Base-by-base conservation (phyloP, 139 green algal genomes). In the Chlorella sorokiniana region DNA sequence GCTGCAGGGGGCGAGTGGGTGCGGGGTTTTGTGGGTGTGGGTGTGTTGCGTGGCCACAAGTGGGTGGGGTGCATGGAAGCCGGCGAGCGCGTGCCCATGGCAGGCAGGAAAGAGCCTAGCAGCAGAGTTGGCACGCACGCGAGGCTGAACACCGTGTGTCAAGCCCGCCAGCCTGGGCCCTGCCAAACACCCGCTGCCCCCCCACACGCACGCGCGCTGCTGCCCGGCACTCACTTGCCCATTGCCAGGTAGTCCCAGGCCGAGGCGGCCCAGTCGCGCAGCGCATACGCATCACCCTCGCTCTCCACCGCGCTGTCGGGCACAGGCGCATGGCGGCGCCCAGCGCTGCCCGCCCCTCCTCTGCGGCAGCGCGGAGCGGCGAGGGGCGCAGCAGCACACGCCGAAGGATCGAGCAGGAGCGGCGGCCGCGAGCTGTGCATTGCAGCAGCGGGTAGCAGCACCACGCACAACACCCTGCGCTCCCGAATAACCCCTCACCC, bases 221-320 rank as follows among this genome's bases (percentile, higher is more conserved):
- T 25, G 52, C 22, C 8, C n/a, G n/a, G 16, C 38, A 9, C 65
- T 51, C 35, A 59, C 5, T 27, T 27, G 40, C 27, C 42, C 37
- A 42, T 82, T 1, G 81, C 88, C 81, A 92, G 56, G 68, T 90
- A 90, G 67, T 89, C 86, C 75, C 78, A 92, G 6, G 89, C 85
- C 3, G 52, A 62, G 10, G 42, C 23, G 1, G 71, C 75, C 85
- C 88, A 92, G 31, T 86, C 69, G 1, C 81, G 83, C 76, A 93
- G 79, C 2, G 54, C 75, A 22, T 38, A 44, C 35, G 86, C 88
- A 41, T 92, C 86, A 4, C 75, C 82, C 14, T 70, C 6, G 48
- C 42, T 68, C 4, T 84, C 42, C 18, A 89, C 74, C 1, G 38
- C 10, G 0, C 64, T 73, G 11, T 79, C 69, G 16, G 14, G 62